These are phyloP conservation scores for Penicillium antarcticum DNA, from an alignment of 495 filamentous ascomycete species.

Conservation along the genomic window DNA sequence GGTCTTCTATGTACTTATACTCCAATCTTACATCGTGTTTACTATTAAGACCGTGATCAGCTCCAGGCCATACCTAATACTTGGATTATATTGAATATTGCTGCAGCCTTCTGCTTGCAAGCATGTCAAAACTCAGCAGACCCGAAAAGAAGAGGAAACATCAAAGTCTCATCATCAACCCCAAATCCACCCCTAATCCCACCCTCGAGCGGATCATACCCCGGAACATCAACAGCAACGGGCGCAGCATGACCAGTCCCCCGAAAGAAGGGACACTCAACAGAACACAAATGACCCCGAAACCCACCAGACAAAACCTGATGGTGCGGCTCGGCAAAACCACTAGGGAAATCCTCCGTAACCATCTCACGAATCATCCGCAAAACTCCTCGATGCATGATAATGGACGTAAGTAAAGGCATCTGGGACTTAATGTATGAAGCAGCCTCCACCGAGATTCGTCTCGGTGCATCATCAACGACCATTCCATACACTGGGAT, in stretches of 20 bases:
- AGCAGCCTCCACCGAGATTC: not conserved
- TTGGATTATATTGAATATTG: too few relatives aligned
- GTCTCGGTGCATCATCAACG: not conserved
- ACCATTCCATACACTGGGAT: constrained; percentile 1
- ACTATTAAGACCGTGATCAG: not conserved
- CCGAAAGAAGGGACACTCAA: constrained; percentile 7
- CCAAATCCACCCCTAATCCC: not conserved
- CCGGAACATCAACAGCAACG: not conserved
- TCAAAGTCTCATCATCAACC: constrained; percentile 3
- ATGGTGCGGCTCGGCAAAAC: not conserved
- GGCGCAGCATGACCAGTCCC: not conserved
- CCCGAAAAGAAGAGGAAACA: constrained; percentile 14
- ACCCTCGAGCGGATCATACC: not conserved
- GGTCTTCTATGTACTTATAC: constrained; percentile 40
- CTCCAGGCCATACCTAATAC: too few relatives aligned
- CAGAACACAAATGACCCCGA: constrained; percentile 2
- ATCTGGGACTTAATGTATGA: constrained; percentile 4
- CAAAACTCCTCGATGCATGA: constrained; percentile 15
- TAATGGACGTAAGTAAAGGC: constrained; percentile 3
- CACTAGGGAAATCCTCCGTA: constrained; percentile 14
- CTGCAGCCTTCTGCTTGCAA: too few relatives aligned
- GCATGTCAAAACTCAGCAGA: constrained; percentile 11
- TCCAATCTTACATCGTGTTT: constrained; percentile 29
- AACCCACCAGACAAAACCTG: not conserved
- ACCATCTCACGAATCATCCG: constrained; percentile 21